Evolutionary conservation across 164 flowering plant genomes (phyloP).

Genomic region (Nelumbo lutea): DNA sequence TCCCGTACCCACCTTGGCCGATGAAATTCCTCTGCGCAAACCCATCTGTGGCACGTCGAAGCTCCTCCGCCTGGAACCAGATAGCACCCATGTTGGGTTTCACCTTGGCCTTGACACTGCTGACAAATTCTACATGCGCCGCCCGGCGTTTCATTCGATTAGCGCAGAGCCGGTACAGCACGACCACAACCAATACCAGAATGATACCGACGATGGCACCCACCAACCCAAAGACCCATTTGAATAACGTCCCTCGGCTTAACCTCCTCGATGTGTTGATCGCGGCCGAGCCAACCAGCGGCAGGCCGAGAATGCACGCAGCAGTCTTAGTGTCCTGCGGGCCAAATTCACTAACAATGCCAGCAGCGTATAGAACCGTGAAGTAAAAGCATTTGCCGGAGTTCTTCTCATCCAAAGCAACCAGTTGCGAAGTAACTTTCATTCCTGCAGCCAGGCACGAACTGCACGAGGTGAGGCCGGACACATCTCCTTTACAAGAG

Average conservation of each 20-base stretch:
- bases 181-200: background rate
- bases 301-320: slow-evolving; percentile 24
- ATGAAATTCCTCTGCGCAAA: slow-evolving; percentile 28
- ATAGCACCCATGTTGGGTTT: slow-evolving; percentile 8
- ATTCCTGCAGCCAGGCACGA: slow-evolving; percentile 30
- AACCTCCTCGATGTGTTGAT: background rate
- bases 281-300: background rate
- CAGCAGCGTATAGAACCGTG: slow-evolving; percentile 32
- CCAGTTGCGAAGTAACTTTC: slow-evolving; percentile 17
- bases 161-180: too few species aligned
- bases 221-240: background rate
- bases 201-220: slow-evolving; percentile 9
- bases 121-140: background rate
- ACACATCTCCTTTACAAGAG: slow-evolving; percentile 5
- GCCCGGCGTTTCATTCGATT: slow-evolving; percentile 5
- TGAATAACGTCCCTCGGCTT: too few species aligned
- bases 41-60: slow-evolving; percentile 24
- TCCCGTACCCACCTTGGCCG: slow-evolving; percentile 30
- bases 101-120: too few species aligned
- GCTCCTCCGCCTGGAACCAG: slow-evolving; percentile 20
- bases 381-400: slow-evolving; percentile 25
- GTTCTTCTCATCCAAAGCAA: slow-evolving; percentile 21
- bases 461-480: slow-evolving; percentile 18
- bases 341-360: slow-evolving; percentile 25
- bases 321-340: slow-evolving; percentile 19